Conservation (phyloP, 495 filamentous ascomycete genomes). For the Hypoxylon fragiforme region DNA sequence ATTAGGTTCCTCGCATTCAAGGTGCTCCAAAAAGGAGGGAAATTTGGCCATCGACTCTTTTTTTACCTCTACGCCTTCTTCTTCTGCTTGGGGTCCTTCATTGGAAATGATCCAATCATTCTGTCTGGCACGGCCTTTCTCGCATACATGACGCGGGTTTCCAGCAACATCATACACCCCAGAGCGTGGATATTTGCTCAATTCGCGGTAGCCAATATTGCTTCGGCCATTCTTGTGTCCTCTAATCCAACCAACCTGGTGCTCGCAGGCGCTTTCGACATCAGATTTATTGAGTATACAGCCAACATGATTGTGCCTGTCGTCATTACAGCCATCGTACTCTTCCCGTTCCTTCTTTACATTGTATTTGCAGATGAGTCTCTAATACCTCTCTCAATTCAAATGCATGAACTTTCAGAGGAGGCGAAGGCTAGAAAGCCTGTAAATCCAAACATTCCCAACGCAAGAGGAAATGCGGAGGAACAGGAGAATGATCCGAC, state of each 20-base stretch:
- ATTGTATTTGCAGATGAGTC: constrained; percentile 63
- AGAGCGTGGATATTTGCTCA: constrained; percentile 71
- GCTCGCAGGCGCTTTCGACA: constrained; percentile 67
- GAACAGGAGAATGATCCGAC: constrained; percentile 52
- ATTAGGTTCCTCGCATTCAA: constrained; percentile 68
- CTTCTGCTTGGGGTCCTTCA: constrained; percentile 64
- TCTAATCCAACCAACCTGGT: constrained; percentile 74
- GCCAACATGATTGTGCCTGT: constrained; percentile 72
- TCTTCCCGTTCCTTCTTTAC: constrained; percentile 67
- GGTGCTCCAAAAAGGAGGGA: constrained; percentile 66
- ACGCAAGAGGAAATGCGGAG: constrained; percentile 58
- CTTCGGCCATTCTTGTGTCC: constrained; percentile 68
- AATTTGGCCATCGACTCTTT: constrained; percentile 61
- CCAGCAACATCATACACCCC: constrained; percentile 67
- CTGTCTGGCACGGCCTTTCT: constrained; percentile 70
- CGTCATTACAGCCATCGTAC: constrained; percentile 60
- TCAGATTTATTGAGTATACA: constrained; percentile 69
- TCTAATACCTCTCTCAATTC: constrained; percentile 64
- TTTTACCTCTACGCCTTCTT: constrained; percentile 72
- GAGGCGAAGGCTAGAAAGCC: constrained; percentile 56
- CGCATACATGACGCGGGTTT: constrained; percentile 71
- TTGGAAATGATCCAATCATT: constrained; percentile 72
- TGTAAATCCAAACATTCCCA: constrained; percentile 68
- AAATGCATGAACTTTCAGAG: constrained; percentile 66
- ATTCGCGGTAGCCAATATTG: constrained; percentile 68